Conservation (phyloP, 345 rosid genomes). For the Gossypium turneri region DNA sequence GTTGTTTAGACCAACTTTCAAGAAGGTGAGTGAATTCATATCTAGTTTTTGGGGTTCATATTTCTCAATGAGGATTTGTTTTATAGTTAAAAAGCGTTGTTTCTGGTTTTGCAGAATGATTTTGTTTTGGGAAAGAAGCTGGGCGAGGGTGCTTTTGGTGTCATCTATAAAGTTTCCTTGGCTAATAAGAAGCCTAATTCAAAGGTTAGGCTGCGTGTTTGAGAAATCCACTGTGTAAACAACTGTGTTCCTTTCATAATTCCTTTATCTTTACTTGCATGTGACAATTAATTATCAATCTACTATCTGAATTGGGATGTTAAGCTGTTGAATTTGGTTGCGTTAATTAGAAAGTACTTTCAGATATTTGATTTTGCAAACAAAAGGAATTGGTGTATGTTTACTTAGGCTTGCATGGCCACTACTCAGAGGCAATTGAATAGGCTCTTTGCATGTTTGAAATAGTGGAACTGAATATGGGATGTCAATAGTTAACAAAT, state of each 20-base stretch:
- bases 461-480: not conserved
- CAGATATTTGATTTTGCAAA: not conserved
- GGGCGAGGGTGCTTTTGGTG: slow-evolving; percentile 97
- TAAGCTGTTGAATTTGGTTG: not conserved
- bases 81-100: slow-evolving; percentile 17
- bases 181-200: slow-evolving; percentile 65
- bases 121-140: slow-evolving; percentile 89
- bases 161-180: slow-evolving; percentile 65
- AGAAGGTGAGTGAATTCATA: slow-evolving; percentile 43
- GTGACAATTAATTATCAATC: not conserved
- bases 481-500: not conserved
- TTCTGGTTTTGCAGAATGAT: slow-evolving; percentile 63
- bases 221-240: not conserved
- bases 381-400: not conserved
- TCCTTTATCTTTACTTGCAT: not conserved
- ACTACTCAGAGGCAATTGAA: not conserved
- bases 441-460: not conserved
- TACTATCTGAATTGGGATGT: slow-evolving; percentile 11
- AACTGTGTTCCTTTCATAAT: not conserved
- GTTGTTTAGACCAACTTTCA: slow-evolving; percentile 64
- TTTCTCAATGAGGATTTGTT: not conserved
- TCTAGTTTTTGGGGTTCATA: not conserved
- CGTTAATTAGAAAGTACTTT: not conserved
- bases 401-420: not conserved
- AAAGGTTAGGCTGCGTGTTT: slow-evolving; percentile 41